A percentile compares a stretch with the other conserved stretches of the same genome.
Conservation (phyloP, 768 basidiomycete genomes). For the Hygrocybe coccinea region DNA sequence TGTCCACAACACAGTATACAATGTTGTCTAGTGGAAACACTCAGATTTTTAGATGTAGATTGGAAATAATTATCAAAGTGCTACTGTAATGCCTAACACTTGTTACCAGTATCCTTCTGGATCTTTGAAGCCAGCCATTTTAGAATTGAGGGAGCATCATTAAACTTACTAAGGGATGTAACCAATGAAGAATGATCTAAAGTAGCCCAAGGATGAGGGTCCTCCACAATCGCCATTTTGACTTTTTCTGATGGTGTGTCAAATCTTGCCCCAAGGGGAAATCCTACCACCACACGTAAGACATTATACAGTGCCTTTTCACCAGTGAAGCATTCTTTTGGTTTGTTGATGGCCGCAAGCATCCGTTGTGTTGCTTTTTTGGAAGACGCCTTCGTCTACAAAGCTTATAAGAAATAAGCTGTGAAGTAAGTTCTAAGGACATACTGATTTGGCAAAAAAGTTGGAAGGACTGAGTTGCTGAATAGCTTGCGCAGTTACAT, state of each 20-base stretch:
- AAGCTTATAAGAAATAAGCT: not conserved
- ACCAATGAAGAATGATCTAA: not conserved
- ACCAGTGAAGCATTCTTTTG: constrained; percentile 1
- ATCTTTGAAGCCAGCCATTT: not conserved
- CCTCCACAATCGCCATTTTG: not conserved
- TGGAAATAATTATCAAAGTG: too few species aligned
- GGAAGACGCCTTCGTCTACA: not conserved
- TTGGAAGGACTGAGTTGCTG: not conserved
- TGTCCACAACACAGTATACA: too few species aligned
- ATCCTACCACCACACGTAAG: constrained; percentile 1
- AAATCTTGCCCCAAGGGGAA: not conserved
- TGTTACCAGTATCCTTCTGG: too few species aligned
- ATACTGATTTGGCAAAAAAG: not conserved
- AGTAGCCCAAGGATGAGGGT: not conserved
- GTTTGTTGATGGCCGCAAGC: constrained; percentile 1
- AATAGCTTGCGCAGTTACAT: not conserved
- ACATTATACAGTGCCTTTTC: not conserved
- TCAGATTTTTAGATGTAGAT: too few species aligned
- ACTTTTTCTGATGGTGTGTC: not conserved
- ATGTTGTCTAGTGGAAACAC: too few species aligned
- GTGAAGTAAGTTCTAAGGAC: not conserved
- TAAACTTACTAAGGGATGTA: not conserved
- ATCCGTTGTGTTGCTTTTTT: not conserved
- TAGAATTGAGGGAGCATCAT: not conserved
- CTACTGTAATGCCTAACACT: too few species aligned